Percentiles rank a stretch among this genome's conserved stretches.
Evolutionary conservation across 805 yeast species (phyloP).

Genomic region (Teunomyces atbi): DNA sequence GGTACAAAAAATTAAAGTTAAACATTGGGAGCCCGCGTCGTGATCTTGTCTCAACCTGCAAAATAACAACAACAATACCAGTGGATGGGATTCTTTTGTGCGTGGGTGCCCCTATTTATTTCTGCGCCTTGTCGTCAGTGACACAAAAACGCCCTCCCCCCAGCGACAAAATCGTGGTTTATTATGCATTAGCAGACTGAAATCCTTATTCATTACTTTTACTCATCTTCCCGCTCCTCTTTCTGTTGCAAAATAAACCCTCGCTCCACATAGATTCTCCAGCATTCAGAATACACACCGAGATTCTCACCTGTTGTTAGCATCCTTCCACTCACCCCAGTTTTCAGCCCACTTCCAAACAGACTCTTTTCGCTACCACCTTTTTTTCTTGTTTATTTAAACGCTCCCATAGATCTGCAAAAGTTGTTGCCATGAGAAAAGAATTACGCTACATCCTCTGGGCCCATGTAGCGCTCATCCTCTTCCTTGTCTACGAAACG

Average conservation of each 20-base stretch:
- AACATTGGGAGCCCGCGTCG: no score
- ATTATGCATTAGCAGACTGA: not conserved
- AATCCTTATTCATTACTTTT: not conserved
- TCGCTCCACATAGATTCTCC: not conserved
- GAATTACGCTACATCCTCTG: constrained; percentile 61
- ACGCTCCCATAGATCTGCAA: not conserved
- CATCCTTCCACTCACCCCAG: no score
- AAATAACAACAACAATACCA: not conserved
- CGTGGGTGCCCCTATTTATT: not conserved
- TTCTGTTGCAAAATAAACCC: not conserved
- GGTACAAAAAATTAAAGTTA: no score
- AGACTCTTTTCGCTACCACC: no score
- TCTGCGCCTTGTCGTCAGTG: not conserved
- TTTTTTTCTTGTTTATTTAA: not conserved
- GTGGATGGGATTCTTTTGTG: no score
- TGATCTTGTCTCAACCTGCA: not conserved
- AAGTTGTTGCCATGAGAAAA: constrained; percentile 48
- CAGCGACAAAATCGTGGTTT: constrained; percentile 1
- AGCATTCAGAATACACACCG: not conserved
- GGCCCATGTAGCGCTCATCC: constrained; percentile 55
- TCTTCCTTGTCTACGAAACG: constrained; percentile 57
- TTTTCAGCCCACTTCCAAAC: no score
- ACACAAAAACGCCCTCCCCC: not conserved
- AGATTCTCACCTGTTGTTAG: not conserved
- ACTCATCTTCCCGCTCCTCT: not conserved